phyloP scores from a whole-genome alignment of 2,329 filamentous ascomycete genomes.

The Nigrospora osmanthi region DNA sequence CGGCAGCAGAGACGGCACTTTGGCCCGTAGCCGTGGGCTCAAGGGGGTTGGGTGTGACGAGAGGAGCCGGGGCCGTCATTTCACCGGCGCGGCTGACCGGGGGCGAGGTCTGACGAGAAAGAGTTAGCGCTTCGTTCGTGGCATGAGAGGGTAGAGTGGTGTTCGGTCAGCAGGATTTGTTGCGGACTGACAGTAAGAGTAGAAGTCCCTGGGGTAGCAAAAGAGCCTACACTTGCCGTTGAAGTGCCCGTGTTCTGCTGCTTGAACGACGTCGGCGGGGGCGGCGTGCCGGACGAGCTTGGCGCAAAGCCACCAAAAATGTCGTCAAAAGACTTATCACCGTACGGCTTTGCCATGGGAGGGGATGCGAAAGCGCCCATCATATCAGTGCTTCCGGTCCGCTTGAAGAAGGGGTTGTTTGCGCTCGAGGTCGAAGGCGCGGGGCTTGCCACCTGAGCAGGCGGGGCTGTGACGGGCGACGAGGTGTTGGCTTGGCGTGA shows the following conservation, averaged over 20 bases:
- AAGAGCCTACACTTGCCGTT: conserved; percentile 41
- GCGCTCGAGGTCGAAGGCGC: conserved; percentile 60
- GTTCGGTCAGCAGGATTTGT: conserved; percentile 53
- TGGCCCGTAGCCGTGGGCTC: conserved; percentile 29
- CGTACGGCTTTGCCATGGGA: conserved; percentile 33
- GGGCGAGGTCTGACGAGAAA: conserved; percentile 71
- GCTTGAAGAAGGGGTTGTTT: conserved; percentile 93
- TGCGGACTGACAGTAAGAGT: conserved; percentile 56
- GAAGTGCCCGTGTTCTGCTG: conserved; percentile 52
- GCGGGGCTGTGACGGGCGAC: conserved; percentile 28
- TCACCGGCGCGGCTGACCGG: conserved; percentile 56
- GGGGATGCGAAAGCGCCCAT: conserved; percentile 45
- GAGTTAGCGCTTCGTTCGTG: conserved; percentile 61
- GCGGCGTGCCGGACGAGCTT: conserved; percentile 31
- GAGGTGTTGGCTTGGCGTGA: conserved; percentile 43
- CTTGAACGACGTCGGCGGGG: conserved; percentile 52
- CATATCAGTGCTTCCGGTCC: conserved; percentile 54
- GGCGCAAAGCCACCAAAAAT: conserved; percentile 66
- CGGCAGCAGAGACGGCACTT: conserved; percentile 23
- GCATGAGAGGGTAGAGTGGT: conserved; percentile 67
- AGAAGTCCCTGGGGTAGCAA: conserved; percentile 48
- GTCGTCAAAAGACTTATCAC: conserved; percentile 72
- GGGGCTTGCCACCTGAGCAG: conserved; percentile 58
- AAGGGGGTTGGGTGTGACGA: conserved; percentile 22
- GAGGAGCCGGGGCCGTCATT: conserved; percentile 15